Percentiles rank a stretch among this genome's conserved stretches.
These are phyloP conservation scores for Candida freyschussii DNA, from an alignment of 1,139 yeast genomes.

Conservation along the genomic window DNA sequence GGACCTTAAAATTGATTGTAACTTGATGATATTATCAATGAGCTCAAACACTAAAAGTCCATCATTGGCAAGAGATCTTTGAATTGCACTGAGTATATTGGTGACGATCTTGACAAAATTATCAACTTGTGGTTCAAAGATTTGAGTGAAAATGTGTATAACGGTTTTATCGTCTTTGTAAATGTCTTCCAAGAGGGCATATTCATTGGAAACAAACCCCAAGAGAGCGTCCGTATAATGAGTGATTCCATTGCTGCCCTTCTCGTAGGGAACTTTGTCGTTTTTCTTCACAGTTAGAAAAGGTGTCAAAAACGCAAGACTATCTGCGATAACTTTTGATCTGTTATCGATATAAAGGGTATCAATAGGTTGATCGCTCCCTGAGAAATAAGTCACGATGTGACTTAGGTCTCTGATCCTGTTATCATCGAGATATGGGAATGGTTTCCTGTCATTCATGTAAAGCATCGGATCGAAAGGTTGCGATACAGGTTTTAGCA, in stretches of 20 bases:
- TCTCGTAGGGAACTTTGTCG: conserved; percentile 49
- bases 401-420: conserved; percentile 36
- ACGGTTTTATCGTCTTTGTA: conserved; percentile 34
- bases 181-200: conserved; percentile 38
- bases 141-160: conserved; percentile 36
- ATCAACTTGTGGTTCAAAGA: conserved; percentile 33
- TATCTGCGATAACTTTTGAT: conserved; percentile 38
- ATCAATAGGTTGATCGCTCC: conserved; percentile 36
- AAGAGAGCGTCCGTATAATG: conserved; percentile 50
- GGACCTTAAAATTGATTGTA: conserved; percentile 26
- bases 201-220: conserved; percentile 45
- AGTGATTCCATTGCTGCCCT: conserved; percentile 57
- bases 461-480: conserved; percentile 38
- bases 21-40: conserved; percentile 32
- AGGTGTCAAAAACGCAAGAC: conserved; percentile 40
- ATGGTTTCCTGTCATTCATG: conserved; percentile 34
- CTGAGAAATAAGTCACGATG: conserved; percentile 44
- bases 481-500: conserved; percentile 27
- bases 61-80: conserved; percentile 33
- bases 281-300: conserved; percentile 40
- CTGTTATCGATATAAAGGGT: conserved; percentile 44
- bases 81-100: conserved; percentile 32
- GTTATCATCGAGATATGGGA: conserved; percentile 35
- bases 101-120: conserved; percentile 33
- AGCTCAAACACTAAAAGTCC: conserved; percentile 45